A percentile compares a stretch with the other conserved stretches of the same genome.
These are phyloP conservation scores for Phytophthora kernoviae DNA, from an alignment of 352 stramenopile genomes.

Conservation along the genomic window DNA sequence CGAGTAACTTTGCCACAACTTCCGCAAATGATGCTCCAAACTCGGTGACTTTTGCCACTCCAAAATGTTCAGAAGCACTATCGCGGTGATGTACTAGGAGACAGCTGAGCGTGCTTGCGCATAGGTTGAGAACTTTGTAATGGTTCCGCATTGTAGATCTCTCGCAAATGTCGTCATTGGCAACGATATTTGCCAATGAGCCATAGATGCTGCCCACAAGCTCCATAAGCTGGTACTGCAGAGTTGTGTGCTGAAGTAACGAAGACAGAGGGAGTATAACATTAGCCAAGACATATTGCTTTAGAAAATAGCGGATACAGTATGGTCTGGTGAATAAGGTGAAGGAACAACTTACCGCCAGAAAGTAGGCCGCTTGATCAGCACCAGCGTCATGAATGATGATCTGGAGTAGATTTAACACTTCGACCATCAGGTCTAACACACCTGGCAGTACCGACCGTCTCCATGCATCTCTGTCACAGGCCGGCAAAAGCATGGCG, in stretches of 20 bases:
- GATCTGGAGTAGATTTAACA: slow-evolving; percentile 42
- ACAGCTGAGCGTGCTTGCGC: slow-evolving; percentile 27
- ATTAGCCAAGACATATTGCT: not conserved
- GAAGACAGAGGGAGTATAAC: not conserved
- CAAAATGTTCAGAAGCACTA: slow-evolving; percentile 5
- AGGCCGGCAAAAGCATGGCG: slow-evolving; percentile 29
- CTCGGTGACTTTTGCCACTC: slow-evolving; percentile 3
- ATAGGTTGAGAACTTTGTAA: slow-evolving; percentile 38
- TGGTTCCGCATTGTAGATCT: slow-evolving; percentile 15
- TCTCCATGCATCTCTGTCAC: slow-evolving; percentile 29
- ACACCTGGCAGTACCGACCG: slow-evolving; percentile 40
- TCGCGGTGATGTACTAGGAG: slow-evolving; percentile 23
- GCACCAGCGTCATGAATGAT: slow-evolving; percentile 25
- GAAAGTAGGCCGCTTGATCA: slow-evolving; percentile 32
- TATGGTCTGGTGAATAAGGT: slow-evolving; percentile 1
- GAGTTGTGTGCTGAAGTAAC: slow-evolving; percentile 42
- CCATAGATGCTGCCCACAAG: slow-evolving; percentile 35
- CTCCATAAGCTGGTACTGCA: slow-evolving; percentile 48
- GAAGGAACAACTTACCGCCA: slow-evolving; percentile 29
- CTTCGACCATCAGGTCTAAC: slow-evolving; percentile 43
- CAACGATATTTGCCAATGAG: slow-evolving; percentile 25
- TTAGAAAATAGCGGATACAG: not conserved
- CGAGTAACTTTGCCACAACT: slow-evolving; percentile 32
- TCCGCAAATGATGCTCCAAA: slow-evolving; percentile 20
- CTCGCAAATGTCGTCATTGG: not conserved